Evolutionary conservation across 2,329 filamentous ascomycete species (phyloP).

Genomic region (Ophiosphaerella herpotricha): DNA sequence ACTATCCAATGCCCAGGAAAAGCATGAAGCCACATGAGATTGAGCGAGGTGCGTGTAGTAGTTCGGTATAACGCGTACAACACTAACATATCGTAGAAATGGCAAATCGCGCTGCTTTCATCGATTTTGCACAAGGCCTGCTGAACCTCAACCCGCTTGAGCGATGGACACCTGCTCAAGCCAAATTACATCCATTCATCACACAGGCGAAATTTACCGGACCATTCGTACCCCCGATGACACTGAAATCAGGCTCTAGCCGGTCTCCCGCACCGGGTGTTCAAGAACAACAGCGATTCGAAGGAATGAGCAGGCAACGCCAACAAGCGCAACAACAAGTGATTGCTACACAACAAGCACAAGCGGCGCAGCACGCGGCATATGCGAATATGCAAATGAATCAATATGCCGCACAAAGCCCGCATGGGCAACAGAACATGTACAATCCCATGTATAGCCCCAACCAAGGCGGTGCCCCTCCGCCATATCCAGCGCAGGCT

Average conservation of each 20-base stretch:
- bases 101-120: constrained; percentile 96
- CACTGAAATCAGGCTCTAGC: constrained; percentile 82
- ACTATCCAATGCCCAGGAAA: constrained; percentile 97
- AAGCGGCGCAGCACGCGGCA: constrained; percentile 66
- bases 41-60: constrained; percentile 74
- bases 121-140: constrained; percentile 93
- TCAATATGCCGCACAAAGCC: constrained; percentile 53
- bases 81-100: constrained; percentile 69
- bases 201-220: constrained; percentile 97
- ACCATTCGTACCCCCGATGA: constrained; percentile 96
- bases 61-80: not conserved
- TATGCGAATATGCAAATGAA: constrained; percentile 67
- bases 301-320: constrained; percentile 90
- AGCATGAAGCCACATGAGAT: constrained; percentile 99
- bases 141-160: constrained; percentile 95
- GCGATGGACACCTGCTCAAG: constrained; percentile 96
- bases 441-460: constrained; percentile 79
- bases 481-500: constrained; percentile 77
- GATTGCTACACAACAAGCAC: constrained; percentile 61
- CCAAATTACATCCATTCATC: constrained; percentile 96
- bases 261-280: constrained; percentile 92
- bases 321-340: constrained; percentile 58
- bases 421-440: constrained; percentile 63
- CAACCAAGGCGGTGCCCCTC: constrained; percentile 71
- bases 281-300: constrained; percentile 93